phyloP scores from a whole-genome alignment of 2,329 filamentous ascomycete species.

The Aspergillus sp. region DNA sequence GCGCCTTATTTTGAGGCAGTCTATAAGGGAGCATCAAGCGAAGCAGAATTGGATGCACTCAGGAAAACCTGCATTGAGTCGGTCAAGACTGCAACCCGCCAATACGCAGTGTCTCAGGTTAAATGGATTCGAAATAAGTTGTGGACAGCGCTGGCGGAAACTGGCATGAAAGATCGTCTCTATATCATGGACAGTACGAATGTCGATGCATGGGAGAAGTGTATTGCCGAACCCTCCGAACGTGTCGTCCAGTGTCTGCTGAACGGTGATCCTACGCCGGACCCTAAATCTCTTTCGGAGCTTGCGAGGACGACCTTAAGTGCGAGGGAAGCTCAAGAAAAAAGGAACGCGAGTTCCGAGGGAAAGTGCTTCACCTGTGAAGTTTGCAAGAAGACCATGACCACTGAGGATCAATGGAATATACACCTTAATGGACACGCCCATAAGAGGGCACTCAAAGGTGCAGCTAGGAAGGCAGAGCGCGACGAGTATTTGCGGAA shows the following conservation, averaged over 20 bases:
- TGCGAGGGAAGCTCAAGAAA: slow-evolving; percentile 53
- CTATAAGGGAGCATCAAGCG: slow-evolving; percentile 21
- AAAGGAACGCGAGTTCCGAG: slow-evolving; percentile 44
- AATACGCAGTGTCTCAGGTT: slow-evolving; percentile 81
- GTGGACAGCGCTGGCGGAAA: slow-evolving; percentile 62
- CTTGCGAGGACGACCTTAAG: slow-evolving; percentile 57
- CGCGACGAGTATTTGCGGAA: slow-evolving; percentile 32
- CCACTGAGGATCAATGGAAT: slow-evolving; percentile 57
- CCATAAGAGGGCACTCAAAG: slow-evolving; percentile 58
- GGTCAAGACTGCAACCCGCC: slow-evolving; percentile 78
- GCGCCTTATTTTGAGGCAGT: slow-evolving; percentile 63
- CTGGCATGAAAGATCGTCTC: slow-evolving; percentile 55
- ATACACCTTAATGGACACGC: slow-evolving; percentile 54
- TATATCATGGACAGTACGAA: slow-evolving; percentile 82
- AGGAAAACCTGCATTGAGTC: slow-evolving; percentile 63
- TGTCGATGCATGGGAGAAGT: slow-evolving; percentile 56
- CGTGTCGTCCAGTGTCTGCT: slow-evolving; percentile 65
- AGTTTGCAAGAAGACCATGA: slow-evolving; percentile 60
- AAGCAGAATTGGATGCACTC: slow-evolving; percentile 52
- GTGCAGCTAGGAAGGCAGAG: slow-evolving; percentile 26
- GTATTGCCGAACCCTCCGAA: slow-evolving; percentile 65
- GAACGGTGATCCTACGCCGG: slow-evolving; percentile 51
- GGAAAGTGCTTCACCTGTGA: slow-evolving; percentile 61
- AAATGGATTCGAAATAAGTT: slow-evolving; percentile 86
- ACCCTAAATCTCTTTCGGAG: slow-evolving; percentile 56